Base-by-base conservation (phyloP, 1,284 basidiomycete genomes). In the Wallemia ichthyophaga region DNA sequence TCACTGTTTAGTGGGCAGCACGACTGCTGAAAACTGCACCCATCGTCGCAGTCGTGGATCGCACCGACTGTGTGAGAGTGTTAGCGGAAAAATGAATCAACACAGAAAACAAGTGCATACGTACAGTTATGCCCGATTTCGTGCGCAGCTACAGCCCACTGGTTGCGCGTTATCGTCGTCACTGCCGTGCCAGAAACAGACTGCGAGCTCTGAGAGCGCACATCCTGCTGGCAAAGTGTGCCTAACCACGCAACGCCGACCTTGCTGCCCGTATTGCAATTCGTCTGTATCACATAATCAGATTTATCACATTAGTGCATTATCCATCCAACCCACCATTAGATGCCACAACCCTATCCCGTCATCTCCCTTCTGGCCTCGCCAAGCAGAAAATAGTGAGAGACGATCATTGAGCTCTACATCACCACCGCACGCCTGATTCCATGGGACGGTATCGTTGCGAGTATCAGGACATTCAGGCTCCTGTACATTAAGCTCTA, bases 261-360 rank as follows among this genome's bases (percentile, higher is more conserved):
- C 61, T 69, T 68, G 62, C 78, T 76, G 37, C 83, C 83, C 2
- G 82, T 82, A 17, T 82, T 78, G 69, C 86, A 87, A 21, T 82
- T 82, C 62, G 82, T 87, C 37, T 48, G 37, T 5, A 48, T 15
- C 9, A 17, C n/a, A 31, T 7, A 17, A 31, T 31, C 17, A 31
- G 28, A 7, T 17, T 31, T 31, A 31, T n/a, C n/a, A 31, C 28
- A 17, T 17, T 17, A 31, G 28, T 7, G 17, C 28, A 31, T n/a
- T n/a, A n/a, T n/a, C 28, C 28, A 17, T 7, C 3, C 13, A 17
- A 48, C 37, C n/a, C 37, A 48, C 37, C 80, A 91, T 82, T 15
- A 94, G 72, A 71, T 91, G 86, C 84, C 86, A 91, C 25, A 94
- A 73, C 1, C 86, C 88, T 19, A 77, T 77, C 31, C 77, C 76